phyloP scores from a whole-genome alignment of 768 basidiomycete genomes.

The Piloderma croceum region DNA sequence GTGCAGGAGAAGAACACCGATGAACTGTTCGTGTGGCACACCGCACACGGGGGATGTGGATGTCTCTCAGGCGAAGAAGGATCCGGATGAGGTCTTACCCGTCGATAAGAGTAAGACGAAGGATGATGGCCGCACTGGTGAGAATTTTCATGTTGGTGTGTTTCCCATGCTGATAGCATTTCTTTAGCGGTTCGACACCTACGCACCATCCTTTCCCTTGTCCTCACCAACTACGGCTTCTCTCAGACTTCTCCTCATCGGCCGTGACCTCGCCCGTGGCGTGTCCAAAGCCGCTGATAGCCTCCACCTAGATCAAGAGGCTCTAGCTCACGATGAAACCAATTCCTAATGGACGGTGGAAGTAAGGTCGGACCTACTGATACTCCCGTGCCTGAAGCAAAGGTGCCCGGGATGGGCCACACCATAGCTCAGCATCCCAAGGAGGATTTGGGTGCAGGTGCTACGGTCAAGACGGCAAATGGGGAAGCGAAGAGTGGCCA shows the following conservation, averaged over 20 bases:
- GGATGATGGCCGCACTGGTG: conserved; percentile 61
- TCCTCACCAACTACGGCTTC: conserved; percentile 87
- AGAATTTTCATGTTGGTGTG: conserved; percentile 5
- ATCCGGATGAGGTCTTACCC: conserved; percentile 36
- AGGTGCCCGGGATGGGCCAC: conserved; percentile 39
- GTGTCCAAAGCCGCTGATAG: conserved; percentile 64
- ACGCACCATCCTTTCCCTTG: conserved; percentile 78
- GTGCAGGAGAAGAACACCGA: conserved; percentile 84
- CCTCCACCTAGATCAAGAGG: conserved; percentile 61
- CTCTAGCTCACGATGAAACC: conserved; percentile 62
- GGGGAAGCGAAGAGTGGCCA: conserved; percentile 28
- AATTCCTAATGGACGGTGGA: conserved; percentile 50
- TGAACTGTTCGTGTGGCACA: conserved; percentile 85
- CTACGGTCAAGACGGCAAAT: conserved; percentile 26
- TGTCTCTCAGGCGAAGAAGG: conserved; percentile 31
- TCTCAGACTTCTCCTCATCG: conserved; percentile 75
- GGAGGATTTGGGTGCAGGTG: conserved; percentile 37
- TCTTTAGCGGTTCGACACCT: conserved; percentile 76
- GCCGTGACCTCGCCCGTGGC: conserved; percentile 74
- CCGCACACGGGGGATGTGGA: conserved; percentile 62
- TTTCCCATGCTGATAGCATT: conserved; percentile 1
- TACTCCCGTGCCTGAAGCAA: conserved; percentile 42
- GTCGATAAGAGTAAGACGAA: conserved; percentile 49
- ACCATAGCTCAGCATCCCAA: conserved; percentile 46
- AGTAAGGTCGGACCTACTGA: conserved; percentile 37